Percentiles rank a stretch among this genome's conserved stretches.
phyloP scores from a whole-genome alignment of 768 basidiomycete species.

The Lepiota subincarnata region DNA sequence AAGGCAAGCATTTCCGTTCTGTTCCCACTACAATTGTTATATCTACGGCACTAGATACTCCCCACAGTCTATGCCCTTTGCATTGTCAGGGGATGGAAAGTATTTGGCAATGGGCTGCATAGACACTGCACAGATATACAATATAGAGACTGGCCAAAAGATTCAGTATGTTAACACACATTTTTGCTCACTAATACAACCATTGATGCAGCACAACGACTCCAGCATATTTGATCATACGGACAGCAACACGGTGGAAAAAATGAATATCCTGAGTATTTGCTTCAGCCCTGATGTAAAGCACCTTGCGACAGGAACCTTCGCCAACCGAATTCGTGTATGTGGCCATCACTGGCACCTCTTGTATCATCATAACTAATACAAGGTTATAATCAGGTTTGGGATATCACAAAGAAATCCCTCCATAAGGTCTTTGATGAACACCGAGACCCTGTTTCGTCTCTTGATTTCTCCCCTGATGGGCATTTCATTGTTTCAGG shows the following conservation, averaged over 20 bases:
- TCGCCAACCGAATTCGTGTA: constrained; percentile 86
- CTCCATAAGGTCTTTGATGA: constrained; percentile 78
- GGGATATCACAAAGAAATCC: constrained; percentile 76
- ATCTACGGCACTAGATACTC: constrained; percentile 28
- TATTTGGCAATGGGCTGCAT: constrained; percentile 92
- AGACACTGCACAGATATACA: constrained; percentile 91
- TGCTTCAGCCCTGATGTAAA: constrained; percentile 88
- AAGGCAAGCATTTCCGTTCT: constrained; percentile 46
- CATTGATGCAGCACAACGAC: background rate
- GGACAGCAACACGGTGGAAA: constrained; percentile 61
- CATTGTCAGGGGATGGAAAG: constrained; percentile 91
- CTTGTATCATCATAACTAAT: constrained; percentile 16
- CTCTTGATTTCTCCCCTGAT: constrained; percentile 80
- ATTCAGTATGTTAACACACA: constrained; percentile 57
- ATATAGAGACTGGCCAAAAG: constrained; percentile 82
- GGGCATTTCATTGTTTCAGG: constrained; percentile 84
- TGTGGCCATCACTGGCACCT: constrained; percentile 17
- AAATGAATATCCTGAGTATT: constrained; percentile 90
- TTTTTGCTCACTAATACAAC: background rate
- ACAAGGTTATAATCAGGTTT: constrained; percentile 51
- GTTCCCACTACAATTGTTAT: constrained; percentile 6
- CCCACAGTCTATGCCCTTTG: no score
- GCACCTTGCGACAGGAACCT: constrained; percentile 86
- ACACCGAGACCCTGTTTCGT: constrained; percentile 87
- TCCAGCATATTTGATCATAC: constrained; percentile 75